phyloP scores from a whole-genome alignment of 306 rosid genomes.

The Begonia masoniana region DNA sequence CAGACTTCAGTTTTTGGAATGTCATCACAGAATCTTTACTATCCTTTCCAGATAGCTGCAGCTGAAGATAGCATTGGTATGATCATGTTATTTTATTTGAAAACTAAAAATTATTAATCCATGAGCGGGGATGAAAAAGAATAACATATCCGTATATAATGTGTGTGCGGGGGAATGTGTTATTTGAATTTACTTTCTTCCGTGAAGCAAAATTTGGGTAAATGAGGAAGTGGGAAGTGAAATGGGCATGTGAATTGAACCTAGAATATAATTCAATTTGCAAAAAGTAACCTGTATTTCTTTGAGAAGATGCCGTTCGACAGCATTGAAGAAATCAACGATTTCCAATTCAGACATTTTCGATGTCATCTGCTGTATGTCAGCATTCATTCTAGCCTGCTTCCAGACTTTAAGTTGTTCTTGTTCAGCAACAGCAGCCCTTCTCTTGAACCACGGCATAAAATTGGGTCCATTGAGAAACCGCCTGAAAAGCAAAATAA shows the following conservation, averaged over 20 bases:
- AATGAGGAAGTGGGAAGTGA: not conserved
- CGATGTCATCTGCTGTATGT: slow-evolving; percentile 46
- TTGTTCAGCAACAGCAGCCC: slow-evolving; percentile 70
- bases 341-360: slow-evolving; percentile 69
- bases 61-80: slow-evolving; percentile 24
- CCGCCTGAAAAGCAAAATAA: slow-evolving; percentile 38
- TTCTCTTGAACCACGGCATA: slow-evolving; percentile 73
- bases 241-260: not conserved
- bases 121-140: too few species aligned
- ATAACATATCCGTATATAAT: too few species aligned
- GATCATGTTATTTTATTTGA: too few species aligned
- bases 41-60: slow-evolving; percentile 51
- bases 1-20: slow-evolving; percentile 43
- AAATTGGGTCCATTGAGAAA: slow-evolving; percentile 81
- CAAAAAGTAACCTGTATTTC: slow-evolving; percentile 49
- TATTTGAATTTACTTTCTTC: too few species aligned
- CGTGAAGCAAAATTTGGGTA: not conserved
- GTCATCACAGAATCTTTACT: slow-evolving; percentile 27
- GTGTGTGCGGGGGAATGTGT: too few species aligned
- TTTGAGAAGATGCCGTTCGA: slow-evolving; percentile 62
- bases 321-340: slow-evolving; percentile 56
- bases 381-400: slow-evolving; percentile 62
- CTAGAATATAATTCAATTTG: not conserved
- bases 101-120: too few species aligned
- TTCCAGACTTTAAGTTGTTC: slow-evolving; percentile 78